A percentile compares a stretch with the other conserved stretches of the same genome.
Conservation (phyloP, 2,329 filamentous ascomycete genomes). For the Blumeria graminis region DNA sequence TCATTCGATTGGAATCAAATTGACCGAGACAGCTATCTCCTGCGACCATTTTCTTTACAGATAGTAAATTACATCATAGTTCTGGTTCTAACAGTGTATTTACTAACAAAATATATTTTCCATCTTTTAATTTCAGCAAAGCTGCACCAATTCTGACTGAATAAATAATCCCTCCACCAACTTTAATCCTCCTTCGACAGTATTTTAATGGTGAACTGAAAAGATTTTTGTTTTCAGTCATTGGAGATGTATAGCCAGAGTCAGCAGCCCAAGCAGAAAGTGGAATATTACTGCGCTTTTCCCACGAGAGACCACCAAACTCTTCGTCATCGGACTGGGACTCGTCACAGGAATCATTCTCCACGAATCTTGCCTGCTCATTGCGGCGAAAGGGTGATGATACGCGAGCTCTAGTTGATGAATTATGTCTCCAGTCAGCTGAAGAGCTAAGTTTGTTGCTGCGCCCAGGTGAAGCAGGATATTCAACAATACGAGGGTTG, state of each 20-base stretch:
- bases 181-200: neutral
- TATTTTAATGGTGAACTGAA: neutral
- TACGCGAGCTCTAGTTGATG: too few species aligned
- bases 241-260: neutral
- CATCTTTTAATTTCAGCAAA: neutral
- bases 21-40: neutral
- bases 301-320: neutral
- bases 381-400: too few species aligned
- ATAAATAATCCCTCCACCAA: neutral
- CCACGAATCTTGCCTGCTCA: too few species aligned
- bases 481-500: neutral
- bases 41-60: slow-evolving; percentile 1
- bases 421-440: too few species aligned
- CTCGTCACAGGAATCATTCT: neutral
- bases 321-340: neutral
- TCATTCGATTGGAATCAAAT: neutral
- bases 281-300: slow-evolving; percentile 1
- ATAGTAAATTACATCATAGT: neutral
- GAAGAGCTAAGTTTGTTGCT: too few species aligned
- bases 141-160: neutral
- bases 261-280: neutral
- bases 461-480: neutral
- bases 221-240: slow-evolving; percentile 1
- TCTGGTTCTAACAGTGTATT: neutral
- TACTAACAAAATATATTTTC: neutral